These are phyloP conservation scores for Wickerhamomyces sp. DNA, from an alignment of 1,139 yeast genomes.

Conservation along the genomic window DNA sequence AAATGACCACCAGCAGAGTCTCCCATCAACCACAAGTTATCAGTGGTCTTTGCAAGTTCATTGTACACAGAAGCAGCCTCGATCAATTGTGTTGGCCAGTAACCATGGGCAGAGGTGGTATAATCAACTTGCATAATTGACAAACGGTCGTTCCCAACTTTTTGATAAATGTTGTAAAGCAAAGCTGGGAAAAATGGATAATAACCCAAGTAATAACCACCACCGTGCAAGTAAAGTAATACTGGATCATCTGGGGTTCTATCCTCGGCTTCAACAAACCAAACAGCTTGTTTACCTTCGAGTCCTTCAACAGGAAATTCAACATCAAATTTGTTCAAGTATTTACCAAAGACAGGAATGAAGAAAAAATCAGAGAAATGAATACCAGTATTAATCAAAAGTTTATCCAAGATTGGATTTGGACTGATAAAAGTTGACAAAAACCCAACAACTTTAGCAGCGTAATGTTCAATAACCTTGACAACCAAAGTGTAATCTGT, in stretches of 20 bases:
- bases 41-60: constrained; percentile 24
- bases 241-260: constrained; percentile 25
- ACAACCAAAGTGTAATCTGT: too few species aligned
- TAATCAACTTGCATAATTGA: constrained; percentile 35
- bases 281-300: constrained; percentile 2
- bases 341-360: background rate
- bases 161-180: background rate
- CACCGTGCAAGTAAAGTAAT: constrained; percentile 35
- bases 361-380: too few species aligned
- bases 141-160: constrained; percentile 10
- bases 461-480: too few species aligned
- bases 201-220: constrained; percentile 29
- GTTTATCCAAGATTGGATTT: too few species aligned
- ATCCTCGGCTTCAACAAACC: constrained; percentile 24
- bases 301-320: background rate
- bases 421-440: too few species aligned
- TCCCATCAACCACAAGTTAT: constrained; percentile 34
- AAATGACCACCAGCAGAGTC: constrained; percentile 39
- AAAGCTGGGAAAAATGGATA: constrained; percentile 2
- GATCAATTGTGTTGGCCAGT: constrained; percentile 36
- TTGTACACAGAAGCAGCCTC: constrained; percentile 31
- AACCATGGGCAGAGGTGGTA: constrained; percentile 32
- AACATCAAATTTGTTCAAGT: background rate
- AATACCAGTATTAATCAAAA: too few species aligned
- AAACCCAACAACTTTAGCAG: too few species aligned